Evolutionary conservation across 495 filamentous ascomycete genomes (phyloP).

Genomic region (Daldinia vernicosa): DNA sequence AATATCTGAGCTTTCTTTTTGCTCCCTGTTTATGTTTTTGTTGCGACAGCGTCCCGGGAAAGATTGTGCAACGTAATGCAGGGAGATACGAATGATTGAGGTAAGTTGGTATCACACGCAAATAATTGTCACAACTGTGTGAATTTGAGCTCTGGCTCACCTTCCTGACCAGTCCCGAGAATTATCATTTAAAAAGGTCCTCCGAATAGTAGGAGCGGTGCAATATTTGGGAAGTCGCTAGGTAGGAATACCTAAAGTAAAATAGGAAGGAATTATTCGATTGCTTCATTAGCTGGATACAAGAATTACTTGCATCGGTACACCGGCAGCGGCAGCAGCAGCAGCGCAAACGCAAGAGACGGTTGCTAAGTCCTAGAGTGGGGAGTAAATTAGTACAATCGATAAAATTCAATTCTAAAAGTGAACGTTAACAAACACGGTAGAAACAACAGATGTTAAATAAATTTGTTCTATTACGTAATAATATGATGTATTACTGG

Average conservation of each 20-base stretch:
- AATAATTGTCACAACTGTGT: slow-evolving; percentile 19
- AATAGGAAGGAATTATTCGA: slow-evolving; percentile 3
- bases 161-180: slow-evolving; percentile 41
- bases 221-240: slow-evolving; percentile 2
- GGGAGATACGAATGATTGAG: slow-evolving; percentile 1
- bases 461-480: background rate
- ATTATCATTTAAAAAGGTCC: slow-evolving; percentile 12
- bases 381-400: background rate
- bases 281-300: slow-evolving; percentile 14
- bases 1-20: background rate
- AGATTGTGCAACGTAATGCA: slow-evolving; percentile 9
- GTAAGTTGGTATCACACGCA: slow-evolving; percentile 29
- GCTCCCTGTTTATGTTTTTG: background rate
- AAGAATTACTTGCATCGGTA: slow-evolving; percentile 3
- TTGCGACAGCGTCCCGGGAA: background rate
- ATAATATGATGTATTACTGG: background rate
- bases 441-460: background rate
- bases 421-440: background rate
- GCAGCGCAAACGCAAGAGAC: slow-evolving; percentile 15
- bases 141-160: slow-evolving; percentile 47
- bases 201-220: slow-evolving; percentile 16
- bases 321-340: background rate
- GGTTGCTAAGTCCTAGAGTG: slow-evolving; percentile 3
- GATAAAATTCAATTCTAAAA: background rate
- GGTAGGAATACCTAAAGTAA: background rate